Conservation (phyloP, 768 basidiomycete species). For the Sporobolomyces phaffii region DNA sequence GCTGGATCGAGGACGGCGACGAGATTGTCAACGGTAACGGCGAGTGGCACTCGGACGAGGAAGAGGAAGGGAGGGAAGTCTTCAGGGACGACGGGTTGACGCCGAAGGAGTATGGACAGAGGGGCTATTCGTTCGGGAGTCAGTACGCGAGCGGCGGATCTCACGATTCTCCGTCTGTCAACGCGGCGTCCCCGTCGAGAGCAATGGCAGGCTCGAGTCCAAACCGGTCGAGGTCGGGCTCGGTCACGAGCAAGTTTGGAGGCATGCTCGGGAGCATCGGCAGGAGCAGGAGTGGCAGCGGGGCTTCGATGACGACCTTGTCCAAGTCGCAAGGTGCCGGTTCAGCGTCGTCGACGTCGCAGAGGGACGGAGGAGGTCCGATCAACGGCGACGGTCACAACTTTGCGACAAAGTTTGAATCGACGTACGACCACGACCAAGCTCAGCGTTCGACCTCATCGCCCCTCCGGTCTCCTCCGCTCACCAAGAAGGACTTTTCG, state of each 20-base stretch:
- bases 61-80: not conserved
- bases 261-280: slow-evolving; percentile 1
- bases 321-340: too few species aligned
- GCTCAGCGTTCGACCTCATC: not conserved
- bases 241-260: not conserved
- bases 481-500: slow-evolving; percentile 4
- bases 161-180: too few species aligned
- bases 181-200: too few species aligned
- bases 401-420: not conserved
- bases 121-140: slow-evolving; percentile 31
- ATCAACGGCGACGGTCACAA: not conserved
- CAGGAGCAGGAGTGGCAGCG: slow-evolving; percentile 10
- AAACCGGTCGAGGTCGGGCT: not conserved
- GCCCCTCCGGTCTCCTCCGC: not conserved
- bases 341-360: too few species aligned
- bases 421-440: not conserved
- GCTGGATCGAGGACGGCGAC: slow-evolving; percentile 20
- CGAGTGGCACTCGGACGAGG: not conserved
- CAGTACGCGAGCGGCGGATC: slow-evolving; percentile 22
- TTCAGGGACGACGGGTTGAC: not conserved
- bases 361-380: not conserved
- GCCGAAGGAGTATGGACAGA: slow-evolving; percentile 2
- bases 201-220: not conserved
- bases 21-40: not conserved
- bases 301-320: not conserved